Conservation (phyloP, 2,329 filamentous ascomycete genomes). For the Neofusicoccum cordaticola region DNA sequence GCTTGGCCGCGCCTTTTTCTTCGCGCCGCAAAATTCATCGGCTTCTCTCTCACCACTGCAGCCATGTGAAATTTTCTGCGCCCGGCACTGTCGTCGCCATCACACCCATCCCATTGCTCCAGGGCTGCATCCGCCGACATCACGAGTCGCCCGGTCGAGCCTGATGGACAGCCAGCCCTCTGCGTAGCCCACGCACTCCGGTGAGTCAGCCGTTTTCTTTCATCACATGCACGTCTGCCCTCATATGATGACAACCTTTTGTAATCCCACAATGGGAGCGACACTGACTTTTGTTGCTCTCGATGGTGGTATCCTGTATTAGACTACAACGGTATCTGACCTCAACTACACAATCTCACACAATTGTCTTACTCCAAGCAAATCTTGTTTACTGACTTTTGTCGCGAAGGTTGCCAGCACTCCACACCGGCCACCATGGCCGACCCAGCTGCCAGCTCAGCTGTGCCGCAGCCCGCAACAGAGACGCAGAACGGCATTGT, state of each 20-base stretch:
- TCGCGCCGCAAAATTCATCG: constrained; percentile 9
- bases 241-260: constrained; percentile 20
- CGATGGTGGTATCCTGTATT: constrained; percentile 32
- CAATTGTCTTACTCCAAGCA: no score
- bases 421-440: not conserved
- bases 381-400: not conserved
- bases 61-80: constrained; percentile 9
- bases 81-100: constrained; percentile 3
- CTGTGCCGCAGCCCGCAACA: not conserved
- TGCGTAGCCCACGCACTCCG: not conserved
- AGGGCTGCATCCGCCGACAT: not conserved
- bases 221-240: not conserved
- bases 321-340: constrained; percentile 43
- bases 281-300: constrained; percentile 27
- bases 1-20: constrained; percentile 1
- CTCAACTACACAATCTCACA: not conserved
- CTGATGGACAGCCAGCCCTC: not conserved
- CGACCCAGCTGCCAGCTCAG: not conserved
- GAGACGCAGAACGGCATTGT: not conserved
- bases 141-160: not conserved
- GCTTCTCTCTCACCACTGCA: constrained; percentile 2
- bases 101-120: not conserved
- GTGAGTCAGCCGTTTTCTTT: constrained; percentile 15
- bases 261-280: constrained; percentile 18
- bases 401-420: not conserved